Percentiles rank a stretch among this genome's conserved stretches.
Conservation (phyloP, 2,329 filamentous ascomycete genomes). For the Rhytidhysteron rufulum region DNA sequence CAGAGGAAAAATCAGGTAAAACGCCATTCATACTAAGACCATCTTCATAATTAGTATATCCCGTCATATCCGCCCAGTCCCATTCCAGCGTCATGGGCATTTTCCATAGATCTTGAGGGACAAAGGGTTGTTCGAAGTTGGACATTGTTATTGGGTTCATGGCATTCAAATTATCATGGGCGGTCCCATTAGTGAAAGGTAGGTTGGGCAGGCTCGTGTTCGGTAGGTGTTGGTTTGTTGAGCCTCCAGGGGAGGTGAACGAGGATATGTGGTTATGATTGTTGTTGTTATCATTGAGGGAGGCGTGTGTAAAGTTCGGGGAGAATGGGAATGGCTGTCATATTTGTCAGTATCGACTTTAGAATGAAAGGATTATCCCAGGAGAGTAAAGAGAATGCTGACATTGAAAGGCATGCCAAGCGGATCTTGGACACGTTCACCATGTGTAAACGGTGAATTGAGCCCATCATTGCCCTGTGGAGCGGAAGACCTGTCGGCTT, state of each 20-base stretch:
- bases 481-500: too few species aligned
- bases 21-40: slow-evolving; percentile 38
- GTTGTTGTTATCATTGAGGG: slow-evolving; percentile 28
- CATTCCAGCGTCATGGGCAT: slow-evolving; percentile 96
- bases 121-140: slow-evolving; percentile 75
- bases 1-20: slow-evolving; percentile 27
- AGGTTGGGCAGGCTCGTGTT: slow-evolving; percentile 11
- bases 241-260: slow-evolving; percentile 27
- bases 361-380: too few species aligned
- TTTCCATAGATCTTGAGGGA: slow-evolving; percentile 91
- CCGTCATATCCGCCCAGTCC: slow-evolving; percentile 62
- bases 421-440: too few species aligned
- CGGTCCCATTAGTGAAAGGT: slow-evolving; percentile 8
- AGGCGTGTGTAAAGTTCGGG: slow-evolving; percentile 37
- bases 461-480: too few species aligned
- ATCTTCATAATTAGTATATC: slow-evolving; percentile 32
- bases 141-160: slow-evolving; percentile 20
- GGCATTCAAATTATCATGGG: slow-evolving; percentile 18
- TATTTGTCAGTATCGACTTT: too few species aligned
- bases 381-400: too few species aligned
- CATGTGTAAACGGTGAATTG: too few species aligned
- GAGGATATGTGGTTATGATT: slow-evolving; percentile 21
- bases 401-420: too few species aligned
- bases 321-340: slow-evolving; percentile 36
- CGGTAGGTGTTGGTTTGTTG: slow-evolving; percentile 28